Conservation (phyloP, 768 basidiomycete genomes). For the Termitomyces sp. region DNA sequence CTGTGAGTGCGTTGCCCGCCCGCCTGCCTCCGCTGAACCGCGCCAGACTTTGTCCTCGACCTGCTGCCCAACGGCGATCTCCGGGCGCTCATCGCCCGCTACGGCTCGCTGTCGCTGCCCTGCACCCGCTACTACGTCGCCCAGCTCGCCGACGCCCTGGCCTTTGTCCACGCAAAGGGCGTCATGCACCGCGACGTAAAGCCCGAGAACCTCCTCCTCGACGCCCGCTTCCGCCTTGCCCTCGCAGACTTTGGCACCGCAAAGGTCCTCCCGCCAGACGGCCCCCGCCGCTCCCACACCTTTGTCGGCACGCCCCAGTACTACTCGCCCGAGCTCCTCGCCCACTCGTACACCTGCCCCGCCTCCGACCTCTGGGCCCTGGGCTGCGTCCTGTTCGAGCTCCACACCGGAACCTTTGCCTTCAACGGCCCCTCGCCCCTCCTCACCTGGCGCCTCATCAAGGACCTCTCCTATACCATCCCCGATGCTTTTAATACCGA, state of each 20-base stretch:
- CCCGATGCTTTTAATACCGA: constrained; percentile 81
- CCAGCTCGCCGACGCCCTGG: constrained; percentile 83
- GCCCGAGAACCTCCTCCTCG: constrained; percentile 88
- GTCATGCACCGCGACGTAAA: constrained; percentile 88
- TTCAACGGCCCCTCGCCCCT: constrained; percentile 92
- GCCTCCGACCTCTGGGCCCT: constrained; percentile 90
- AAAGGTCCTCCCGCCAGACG: constrained; percentile 53
- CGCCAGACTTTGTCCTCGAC: constrained; percentile 72
- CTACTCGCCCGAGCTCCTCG: constrained; percentile 81
- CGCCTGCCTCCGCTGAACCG: not conserved
- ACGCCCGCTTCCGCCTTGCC: constrained; percentile 80
- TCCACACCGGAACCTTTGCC: constrained; percentile 87
- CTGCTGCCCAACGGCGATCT: constrained; percentile 75
- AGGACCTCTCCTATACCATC: constrained; percentile 80
- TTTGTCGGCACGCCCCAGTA: constrained; percentile 93
- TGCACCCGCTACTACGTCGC: constrained; percentile 86
- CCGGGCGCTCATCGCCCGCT: constrained; percentile 60
- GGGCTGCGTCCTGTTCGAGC: constrained; percentile 91
- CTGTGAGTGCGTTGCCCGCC: constrained; percentile 46
- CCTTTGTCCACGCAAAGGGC: constrained; percentile 86
- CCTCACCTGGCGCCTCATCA: constrained; percentile 93
- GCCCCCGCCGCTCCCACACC: constrained; percentile 39
- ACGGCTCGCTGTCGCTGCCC: constrained; percentile 80
- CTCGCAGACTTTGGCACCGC: constrained; percentile 98
- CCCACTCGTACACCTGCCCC: constrained; percentile 41